Evolutionary conservation across 1,284 basidiomycete species (phyloP).

Genomic region (Phylloboletellus chloephorus): DNA sequence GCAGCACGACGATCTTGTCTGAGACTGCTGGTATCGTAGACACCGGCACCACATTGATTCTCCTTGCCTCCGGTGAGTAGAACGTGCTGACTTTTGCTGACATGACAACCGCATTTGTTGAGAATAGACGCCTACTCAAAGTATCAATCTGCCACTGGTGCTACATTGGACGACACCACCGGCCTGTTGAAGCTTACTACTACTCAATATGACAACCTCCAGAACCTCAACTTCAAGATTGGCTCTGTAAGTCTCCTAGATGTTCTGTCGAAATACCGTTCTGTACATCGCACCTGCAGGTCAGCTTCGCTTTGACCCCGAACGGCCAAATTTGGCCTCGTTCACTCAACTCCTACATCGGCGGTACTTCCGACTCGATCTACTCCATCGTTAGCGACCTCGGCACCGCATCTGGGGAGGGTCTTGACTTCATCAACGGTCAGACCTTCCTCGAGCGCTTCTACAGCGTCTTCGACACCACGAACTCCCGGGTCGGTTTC

Average conservation of each 20-base stretch:
- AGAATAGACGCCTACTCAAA: constrained; percentile 43
- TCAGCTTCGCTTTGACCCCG: constrained; percentile 37
- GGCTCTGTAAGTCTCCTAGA: constrained; percentile 30
- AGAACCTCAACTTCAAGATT: constrained; percentile 41
- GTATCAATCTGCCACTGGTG: constrained; percentile 53
- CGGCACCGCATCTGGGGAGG: constrained; percentile 36
- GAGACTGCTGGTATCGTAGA: constrained; percentile 59
- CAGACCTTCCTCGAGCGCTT: constrained; percentile 59
- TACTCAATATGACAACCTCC: constrained; percentile 34
- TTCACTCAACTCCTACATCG: constrained; percentile 39
- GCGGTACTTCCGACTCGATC: constrained; percentile 36
- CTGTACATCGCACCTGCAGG: constrained; percentile 16
- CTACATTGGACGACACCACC: constrained; percentile 37
- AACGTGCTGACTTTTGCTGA: not conserved
- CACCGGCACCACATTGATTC: constrained; percentile 40
- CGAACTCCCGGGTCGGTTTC: constrained; percentile 50
- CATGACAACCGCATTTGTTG: constrained; percentile 6
- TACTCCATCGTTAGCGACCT: constrained; percentile 48
- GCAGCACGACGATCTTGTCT: constrained; percentile 40
- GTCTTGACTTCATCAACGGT: constrained; percentile 51
- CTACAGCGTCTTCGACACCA: constrained; percentile 62
- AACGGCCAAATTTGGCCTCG: constrained; percentile 50
- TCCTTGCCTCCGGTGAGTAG: constrained; percentile 34
- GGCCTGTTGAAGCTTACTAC: constrained; percentile 38
- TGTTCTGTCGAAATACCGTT: not conserved